Conservation (phyloP, 495 filamentous ascomycete species). For the Astrocystis sublimbata region DNA sequence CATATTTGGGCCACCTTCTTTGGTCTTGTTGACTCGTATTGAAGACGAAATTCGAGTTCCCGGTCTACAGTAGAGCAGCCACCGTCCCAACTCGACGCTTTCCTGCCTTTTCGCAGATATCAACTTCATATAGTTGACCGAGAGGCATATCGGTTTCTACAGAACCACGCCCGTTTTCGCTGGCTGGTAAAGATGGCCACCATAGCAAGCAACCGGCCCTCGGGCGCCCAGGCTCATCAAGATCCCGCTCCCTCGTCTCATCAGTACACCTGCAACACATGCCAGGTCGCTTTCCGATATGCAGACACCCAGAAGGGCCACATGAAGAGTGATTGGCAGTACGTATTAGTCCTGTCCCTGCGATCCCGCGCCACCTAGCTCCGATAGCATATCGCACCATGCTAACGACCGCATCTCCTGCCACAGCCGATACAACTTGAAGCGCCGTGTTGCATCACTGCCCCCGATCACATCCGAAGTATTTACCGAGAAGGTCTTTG, state of each 20-base stretch:
- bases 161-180: not conserved
- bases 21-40: too few species aligned
- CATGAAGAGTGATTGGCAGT: conserved; percentile 99
- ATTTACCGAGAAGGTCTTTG: conserved; percentile 96
- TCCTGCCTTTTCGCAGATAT: too few species aligned
- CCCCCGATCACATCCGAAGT: conserved; percentile 89
- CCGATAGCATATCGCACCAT: conserved; percentile 8
- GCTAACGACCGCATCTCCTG: conserved; percentile 19
- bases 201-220: conserved; percentile 44
- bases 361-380: conserved; percentile 1
- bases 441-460: conserved; percentile 87
- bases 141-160: too few species aligned
- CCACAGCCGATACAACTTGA: conserved; percentile 91
- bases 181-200: conserved; percentile 52
- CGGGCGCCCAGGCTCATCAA: conserved; percentile 32
- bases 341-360: conserved; percentile 46
- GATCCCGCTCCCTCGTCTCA: conserved; percentile 57
- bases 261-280: conserved; percentile 97
- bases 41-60: not conserved
- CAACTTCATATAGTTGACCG: too few species aligned
- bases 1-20: not conserved
- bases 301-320: conserved; percentile 91
- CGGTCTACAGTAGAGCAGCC: not conserved
- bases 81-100: too few species aligned
- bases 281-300: conserved; percentile 92